Evolutionary conservation across 768 basidiomycete genomes (phyloP), one percentile per base, ranked within the genome.

Genomic region (Pleurotus cornucopiae): DNA sequence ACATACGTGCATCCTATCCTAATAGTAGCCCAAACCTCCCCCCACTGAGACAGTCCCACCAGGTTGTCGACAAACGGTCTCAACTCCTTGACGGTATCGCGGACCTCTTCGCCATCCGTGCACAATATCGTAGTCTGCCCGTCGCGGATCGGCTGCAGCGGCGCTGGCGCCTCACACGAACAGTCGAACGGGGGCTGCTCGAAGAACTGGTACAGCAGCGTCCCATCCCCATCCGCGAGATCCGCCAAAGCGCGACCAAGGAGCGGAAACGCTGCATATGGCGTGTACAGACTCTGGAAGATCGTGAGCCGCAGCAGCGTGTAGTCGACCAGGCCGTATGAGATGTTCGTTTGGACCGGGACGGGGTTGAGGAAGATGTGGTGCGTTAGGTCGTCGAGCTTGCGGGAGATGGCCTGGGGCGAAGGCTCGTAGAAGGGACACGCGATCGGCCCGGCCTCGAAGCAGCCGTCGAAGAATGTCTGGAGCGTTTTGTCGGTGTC

Each of bases 321-420:
- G 51, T 56, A 63, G 61, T 67, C 66, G 54, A 66, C 60, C 5
- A 67, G 48, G 20, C 65, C 66, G 56, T 69, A 66, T 5, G 49
- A 40, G 40, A 56, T 16, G 49, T 25, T 14, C 3, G 56, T 54
- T 6, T 52, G 55, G 20, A 63, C 66, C 26, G 65, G 59, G 13
- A 69, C 49, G 4, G 66, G 67, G 20, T 57, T 51, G 4, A 44
- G 47, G 11, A 52, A 53, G 57, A 69, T 55, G 16, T 51, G 48
- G 4, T 49, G 44, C 16, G 54, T 53, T 23, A 69, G 57, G n/a
- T 44, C 38, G 6, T 49, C 43, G 40, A 70, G 52, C 34, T 61
- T 61, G 7, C 46, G 43, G 34, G 57, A 49, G 40, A 69, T 62
- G 14, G 49, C 38, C 38, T 5, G 26, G 14, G 66, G 37, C 25